Percentiles rank a stretch among this genome's conserved stretches.
These are phyloP conservation scores for Seiridium unicorne DNA, from an alignment of 2,329 filamentous ascomycete genomes.

Conservation along the genomic window DNA sequence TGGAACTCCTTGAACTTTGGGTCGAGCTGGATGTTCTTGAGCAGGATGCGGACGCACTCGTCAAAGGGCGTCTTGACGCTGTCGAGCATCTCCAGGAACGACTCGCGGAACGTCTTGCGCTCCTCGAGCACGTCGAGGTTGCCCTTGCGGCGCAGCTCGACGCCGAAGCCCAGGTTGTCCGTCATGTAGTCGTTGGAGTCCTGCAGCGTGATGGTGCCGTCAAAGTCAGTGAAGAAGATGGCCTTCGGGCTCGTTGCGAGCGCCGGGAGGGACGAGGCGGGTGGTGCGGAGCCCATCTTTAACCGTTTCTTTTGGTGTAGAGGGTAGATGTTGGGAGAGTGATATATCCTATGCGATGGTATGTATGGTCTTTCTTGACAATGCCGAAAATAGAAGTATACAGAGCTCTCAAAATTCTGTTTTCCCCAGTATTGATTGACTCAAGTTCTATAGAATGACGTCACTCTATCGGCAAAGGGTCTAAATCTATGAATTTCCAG, in stretches of 20 bases:
- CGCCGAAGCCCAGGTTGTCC: slow-evolving; percentile 86
- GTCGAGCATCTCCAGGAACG: slow-evolving; percentile 90
- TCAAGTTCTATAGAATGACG: slow-evolving; percentile 1
- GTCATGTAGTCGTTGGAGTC: slow-evolving; percentile 73
- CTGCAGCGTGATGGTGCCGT: slow-evolving; percentile 84
- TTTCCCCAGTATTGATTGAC: not conserved
- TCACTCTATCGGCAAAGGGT: not conserved
- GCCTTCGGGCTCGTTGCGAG: slow-evolving; percentile 73
- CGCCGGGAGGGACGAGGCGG: slow-evolving; percentile 42
- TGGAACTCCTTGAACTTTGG: slow-evolving; percentile 87
- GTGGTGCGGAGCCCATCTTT: not conserved
- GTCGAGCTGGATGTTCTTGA: slow-evolving; percentile 84
- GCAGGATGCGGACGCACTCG: slow-evolving; percentile 75
- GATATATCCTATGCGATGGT: too few relatives aligned
- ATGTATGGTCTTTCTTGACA: not conserved
- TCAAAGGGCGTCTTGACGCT: slow-evolving; percentile 78
- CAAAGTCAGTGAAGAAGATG: slow-evolving; percentile 99
- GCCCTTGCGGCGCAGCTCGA: slow-evolving; percentile 64
- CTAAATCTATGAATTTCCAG: not conserved
- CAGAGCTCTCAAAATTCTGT: not conserved
- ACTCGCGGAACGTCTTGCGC: slow-evolving; percentile 74
- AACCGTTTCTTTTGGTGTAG: not conserved
- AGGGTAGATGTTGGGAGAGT: not conserved
- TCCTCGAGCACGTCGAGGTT: slow-evolving; percentile 77
- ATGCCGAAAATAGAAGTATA: not conserved